These are phyloP conservation scores for Macrophomina tecta DNA, from an alignment of 2,329 filamentous ascomycete genomes.

Conservation along the genomic window DNA sequence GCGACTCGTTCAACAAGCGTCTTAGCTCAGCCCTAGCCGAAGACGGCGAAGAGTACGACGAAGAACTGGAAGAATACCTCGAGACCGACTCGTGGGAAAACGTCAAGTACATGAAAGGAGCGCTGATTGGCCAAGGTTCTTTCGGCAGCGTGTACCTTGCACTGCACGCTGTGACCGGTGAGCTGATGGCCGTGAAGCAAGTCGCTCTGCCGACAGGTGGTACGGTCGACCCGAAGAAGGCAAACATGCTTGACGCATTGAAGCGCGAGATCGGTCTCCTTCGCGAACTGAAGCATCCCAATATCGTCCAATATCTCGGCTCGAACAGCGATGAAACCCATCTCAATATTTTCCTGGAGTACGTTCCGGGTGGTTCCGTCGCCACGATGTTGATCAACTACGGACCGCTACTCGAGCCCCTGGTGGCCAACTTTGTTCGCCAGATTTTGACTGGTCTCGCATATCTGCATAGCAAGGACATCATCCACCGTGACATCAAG, in stretches of 20 bases:
- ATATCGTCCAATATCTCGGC: slow-evolving; percentile 97
- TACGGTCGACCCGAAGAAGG: slow-evolving; percentile 83
- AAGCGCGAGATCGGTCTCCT: slow-evolving; percentile 96
- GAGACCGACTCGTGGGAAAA: slow-evolving; percentile 94
- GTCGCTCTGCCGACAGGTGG: slow-evolving; percentile 87
- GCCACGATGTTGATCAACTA: slow-evolving; percentile 99
- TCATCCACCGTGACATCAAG: slow-evolving; percentile 99
- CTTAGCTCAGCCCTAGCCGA: slow-evolving; percentile 84
- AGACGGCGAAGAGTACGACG: slow-evolving; percentile 90
- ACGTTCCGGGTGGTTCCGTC: slow-evolving; percentile 95
- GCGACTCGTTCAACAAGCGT: slow-evolving; percentile 79
- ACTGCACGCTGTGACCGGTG: slow-evolving; percentile 92
- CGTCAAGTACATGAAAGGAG: slow-evolving; percentile 99
- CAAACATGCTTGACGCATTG: slow-evolving; percentile 95
- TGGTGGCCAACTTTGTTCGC: slow-evolving; percentile 94
- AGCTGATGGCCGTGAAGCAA: slow-evolving; percentile 97
- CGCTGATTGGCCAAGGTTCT: slow-evolving; percentile 93
- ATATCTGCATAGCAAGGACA: slow-evolving; percentile 91
- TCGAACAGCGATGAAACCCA: slow-evolving; percentile 89
- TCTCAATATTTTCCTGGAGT: slow-evolving; percentile 99
- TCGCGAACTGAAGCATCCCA: slow-evolving; percentile 90
- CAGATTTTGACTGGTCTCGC: slow-evolving; percentile 93
- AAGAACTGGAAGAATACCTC: slow-evolving; percentile 87
- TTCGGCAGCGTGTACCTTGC: slow-evolving; percentile 96
- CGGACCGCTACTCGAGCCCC: slow-evolving; percentile 87